Base-by-base conservation (phyloP, 768 basidiomycete genomes). In the Boletales sp. region DNA sequence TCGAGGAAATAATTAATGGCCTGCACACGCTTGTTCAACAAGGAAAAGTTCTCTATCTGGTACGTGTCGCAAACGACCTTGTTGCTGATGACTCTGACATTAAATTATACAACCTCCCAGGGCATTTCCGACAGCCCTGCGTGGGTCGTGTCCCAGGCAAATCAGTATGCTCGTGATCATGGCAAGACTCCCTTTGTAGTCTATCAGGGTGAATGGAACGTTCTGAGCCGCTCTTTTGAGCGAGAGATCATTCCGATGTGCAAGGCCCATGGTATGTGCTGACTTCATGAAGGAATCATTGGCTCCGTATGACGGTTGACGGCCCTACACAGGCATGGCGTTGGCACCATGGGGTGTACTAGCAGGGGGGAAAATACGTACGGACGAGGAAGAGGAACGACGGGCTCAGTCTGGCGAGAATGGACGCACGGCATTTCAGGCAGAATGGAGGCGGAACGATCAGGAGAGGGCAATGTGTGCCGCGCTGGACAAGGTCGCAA, bases 1-100 rank as follows among this genome's bases (percentile, higher is more conserved):
- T 78, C 29, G 66, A 72, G 43, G 78, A 79, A 55, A 53, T 77
- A 11, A 75, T 77, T 76, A 71, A 71, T 32, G 59, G 62, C 13
- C 61, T 80, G 9, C 72, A 78, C 55, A 64, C 60, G 9, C 60
- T 77, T n/a, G 73, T 78, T 47, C 64, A 63, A 32, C 57, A 62
- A 35, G 73, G 74, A 42, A 78, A 77, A 51, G 74, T 74, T 3
- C 62, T 72, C 13, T 76, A 77, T 48, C 66, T 75, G 24, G 67
- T 67, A 35, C 0, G 54, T 42, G 8, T 17, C 17, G 4, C 7
- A 17, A 17, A n/a, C 36, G n/a, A 7, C n/a, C 7, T 10, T 12
- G n/a, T 37, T 37, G 15, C 6, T 17, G 36, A 17, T 17, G 8
- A n/a, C 36, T 17, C 36, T 5, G 5, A 24, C 24, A 24, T 24